Conservation (phyloP, 2,329 filamentous ascomycete species). For the Verticillium klebahnii region DNA sequence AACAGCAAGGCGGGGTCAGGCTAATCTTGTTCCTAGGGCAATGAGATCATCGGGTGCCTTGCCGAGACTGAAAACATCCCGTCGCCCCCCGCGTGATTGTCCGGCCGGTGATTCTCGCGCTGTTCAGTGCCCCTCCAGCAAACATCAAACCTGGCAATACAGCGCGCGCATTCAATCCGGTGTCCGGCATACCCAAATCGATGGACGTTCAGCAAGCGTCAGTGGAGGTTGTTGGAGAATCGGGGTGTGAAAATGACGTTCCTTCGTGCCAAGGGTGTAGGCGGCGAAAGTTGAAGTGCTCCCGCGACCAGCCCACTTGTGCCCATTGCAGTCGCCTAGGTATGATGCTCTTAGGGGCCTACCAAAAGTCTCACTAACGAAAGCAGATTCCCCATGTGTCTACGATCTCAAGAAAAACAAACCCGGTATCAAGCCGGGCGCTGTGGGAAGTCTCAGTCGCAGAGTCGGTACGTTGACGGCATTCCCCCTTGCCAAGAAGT, state of each 20-base stretch:
- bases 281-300: constrained; percentile 27
- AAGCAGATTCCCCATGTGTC: constrained; percentile 16
- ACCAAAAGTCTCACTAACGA: background rate
- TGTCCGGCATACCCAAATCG: background rate
- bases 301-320: constrained; percentile 26
- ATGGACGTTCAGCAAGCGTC: background rate
- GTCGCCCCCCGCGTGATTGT: constrained; percentile 11
- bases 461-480: constrained; percentile 13
- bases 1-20: background rate
- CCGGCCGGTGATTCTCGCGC: constrained; percentile 13
- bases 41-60: constrained; percentile 1
- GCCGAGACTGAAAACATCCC: background rate
- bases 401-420: constrained; percentile 19
- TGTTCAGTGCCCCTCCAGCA: constrained; percentile 1
- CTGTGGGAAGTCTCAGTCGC: constrained; percentile 15
- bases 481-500: background rate
- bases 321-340: constrained; percentile 23
- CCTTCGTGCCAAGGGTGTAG: constrained; percentile 28
- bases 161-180: background rate
- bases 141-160: background rate
- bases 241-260: constrained; percentile 10
- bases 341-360: constrained; percentile 5
- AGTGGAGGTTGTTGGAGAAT: constrained; percentile 1
- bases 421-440: constrained; percentile 17
- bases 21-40: background rate